Evolutionary conservation across 2,329 filamentous ascomycete genomes (phyloP).

Genomic region (Colletotrichum echinochloae): DNA sequence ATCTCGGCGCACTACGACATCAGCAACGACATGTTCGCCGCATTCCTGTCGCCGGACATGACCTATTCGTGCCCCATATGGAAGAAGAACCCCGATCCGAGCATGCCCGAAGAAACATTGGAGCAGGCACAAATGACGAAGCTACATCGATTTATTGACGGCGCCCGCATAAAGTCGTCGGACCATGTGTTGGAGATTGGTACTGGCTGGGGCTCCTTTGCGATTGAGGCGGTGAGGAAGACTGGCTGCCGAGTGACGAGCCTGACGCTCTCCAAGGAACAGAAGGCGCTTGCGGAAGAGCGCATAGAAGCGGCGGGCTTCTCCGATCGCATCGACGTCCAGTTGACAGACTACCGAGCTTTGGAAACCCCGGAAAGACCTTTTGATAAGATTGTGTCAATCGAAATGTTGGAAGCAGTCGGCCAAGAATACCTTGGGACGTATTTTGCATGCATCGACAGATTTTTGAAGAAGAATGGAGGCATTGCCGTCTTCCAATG

Average conservation of each 20-base stretch:
- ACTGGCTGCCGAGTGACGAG: slow-evolving; percentile 78
- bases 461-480: slow-evolving; percentile 72
- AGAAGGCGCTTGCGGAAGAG: slow-evolving; percentile 75
- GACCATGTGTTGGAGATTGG: slow-evolving; percentile 82
- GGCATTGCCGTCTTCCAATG: slow-evolving; percentile 80
- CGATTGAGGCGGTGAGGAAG: slow-evolving; percentile 73
- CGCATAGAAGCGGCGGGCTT: slow-evolving; percentile 72
- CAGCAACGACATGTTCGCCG: slow-evolving; percentile 80
- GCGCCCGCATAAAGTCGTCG: slow-evolving; percentile 69
- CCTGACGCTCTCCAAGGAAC: slow-evolving; percentile 75
- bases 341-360: slow-evolving; percentile 76
- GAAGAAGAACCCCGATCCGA: slow-evolving; percentile 58
- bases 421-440: slow-evolving; percentile 74
- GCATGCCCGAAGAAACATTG: slow-evolving; percentile 65
- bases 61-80: slow-evolving; percentile 80
- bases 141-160: slow-evolving; percentile 73
- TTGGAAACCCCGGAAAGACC: slow-evolving; percentile 64
- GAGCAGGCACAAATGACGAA: slow-evolving; percentile 77
- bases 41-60: slow-evolving; percentile 81
- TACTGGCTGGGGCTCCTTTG: slow-evolving; percentile 81
- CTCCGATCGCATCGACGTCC: slow-evolving; percentile 70
- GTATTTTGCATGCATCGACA: slow-evolving; percentile 75
- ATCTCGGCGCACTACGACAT: slow-evolving; percentile 81
- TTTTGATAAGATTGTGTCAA: slow-evolving; percentile 80
- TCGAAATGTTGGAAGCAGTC: slow-evolving; percentile 83